Evolutionary conservation across 2,329 filamentous ascomycete species (phyloP), one percentile per base, ranked within the genome.

Genomic region (Nemania sp.): DNA sequence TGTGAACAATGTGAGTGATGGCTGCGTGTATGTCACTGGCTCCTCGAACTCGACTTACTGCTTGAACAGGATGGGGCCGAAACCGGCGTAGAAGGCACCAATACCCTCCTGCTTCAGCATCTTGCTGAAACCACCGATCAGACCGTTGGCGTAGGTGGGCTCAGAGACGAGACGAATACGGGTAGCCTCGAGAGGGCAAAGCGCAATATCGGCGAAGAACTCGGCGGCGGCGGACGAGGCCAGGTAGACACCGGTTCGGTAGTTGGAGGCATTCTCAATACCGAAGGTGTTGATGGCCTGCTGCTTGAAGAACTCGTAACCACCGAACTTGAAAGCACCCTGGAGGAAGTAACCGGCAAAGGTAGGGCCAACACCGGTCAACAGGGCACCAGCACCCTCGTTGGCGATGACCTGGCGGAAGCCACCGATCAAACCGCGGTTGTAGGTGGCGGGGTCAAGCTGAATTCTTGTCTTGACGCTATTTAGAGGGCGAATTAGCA

Each of bases 271-370:
- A 71, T 83, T 86, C 79, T 91, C 89, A 77, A 89, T 86, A 75
- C 91, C 90, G 75, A 93, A 79, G 64, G 84, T 68, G 84, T 90
- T 89, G 82, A 93, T 92, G 76, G 84, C 86, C 82, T 92, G 90
- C 83, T 92, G 88, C 88, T 93, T 93, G 88, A 93, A 93, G 84
- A 93, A 89, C 82, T 93, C 91, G 81, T 93, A 93, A 80, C 91
- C 91, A 79, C 91, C 91, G 82, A 93, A 93, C 84, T 93, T 93
- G 88, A 93, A 90, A 76, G 90, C 90, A 78, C 90, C 90, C 84
- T 93, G 90, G 73, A 93, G 88, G 88, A 93, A 93, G 85, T 93
- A 93, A 80, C 90, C 90, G 70, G 90, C 90, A 74, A 87, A 87
- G 77, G 90, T 93, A 73, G 90, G 90, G 74, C 90, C 90, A 80